These are phyloP conservation scores for Trichosphaerium sp. DNA, from an alignment of 78 protist genomes.

Conservation along the genomic window DNA sequence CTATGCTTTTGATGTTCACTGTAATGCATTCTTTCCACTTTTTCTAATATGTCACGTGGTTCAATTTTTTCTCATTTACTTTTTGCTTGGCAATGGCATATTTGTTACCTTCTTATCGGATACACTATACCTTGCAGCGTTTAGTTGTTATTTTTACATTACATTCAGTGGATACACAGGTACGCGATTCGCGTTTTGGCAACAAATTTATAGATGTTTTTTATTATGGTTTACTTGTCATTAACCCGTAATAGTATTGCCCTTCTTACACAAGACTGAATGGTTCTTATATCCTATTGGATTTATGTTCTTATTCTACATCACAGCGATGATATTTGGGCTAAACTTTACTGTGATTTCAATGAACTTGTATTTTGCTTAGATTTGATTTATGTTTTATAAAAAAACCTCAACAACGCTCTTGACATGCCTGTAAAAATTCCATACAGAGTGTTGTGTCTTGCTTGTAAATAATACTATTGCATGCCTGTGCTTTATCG, in stretches of 20 bases:
- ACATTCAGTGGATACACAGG: conserved; percentile 84
- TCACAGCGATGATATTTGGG: no score
- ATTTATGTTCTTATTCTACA: neutral
- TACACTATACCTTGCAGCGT: conserved; percentile 53
- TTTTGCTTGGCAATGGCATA: conserved; percentile 25
- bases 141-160: conserved; percentile 72
- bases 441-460: no score
- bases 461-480: no score
- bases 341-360: no score
- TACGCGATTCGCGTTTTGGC: neutral
- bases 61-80: conserved; percentile 66
- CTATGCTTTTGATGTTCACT: conserved; percentile 91
- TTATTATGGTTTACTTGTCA: neutral
- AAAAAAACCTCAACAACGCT: no score
- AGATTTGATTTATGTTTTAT: no score
- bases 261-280: conserved; percentile 53
- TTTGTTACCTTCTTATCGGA: conserved; percentile 50
- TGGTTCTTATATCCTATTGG: conserved; percentile 55
- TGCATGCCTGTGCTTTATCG: no score
- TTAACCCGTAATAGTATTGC: conserved; percentile 35
- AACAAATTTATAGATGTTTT: neutral
- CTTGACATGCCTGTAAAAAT: no score
- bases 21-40: conserved; percentile 84
- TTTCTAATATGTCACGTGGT: conserved; percentile 56
- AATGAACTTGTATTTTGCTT: no score